phyloP scores from a whole-genome alignment of 805 yeast genomes.

The Peterozyma xylosa region DNA sequence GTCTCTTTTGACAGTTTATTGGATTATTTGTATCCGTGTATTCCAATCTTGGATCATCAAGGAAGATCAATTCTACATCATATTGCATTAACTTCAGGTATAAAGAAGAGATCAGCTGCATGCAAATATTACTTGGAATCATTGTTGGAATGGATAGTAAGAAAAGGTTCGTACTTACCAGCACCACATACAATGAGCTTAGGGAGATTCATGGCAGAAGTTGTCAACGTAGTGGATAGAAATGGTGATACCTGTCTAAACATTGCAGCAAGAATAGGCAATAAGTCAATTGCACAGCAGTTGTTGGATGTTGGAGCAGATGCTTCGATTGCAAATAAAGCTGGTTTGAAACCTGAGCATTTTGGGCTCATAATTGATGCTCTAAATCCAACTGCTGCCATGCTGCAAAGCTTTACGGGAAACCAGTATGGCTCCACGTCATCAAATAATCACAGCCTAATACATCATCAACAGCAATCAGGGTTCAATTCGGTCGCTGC shows the following conservation, averaged over 20 bases:
- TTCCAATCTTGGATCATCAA: conserved; percentile 56
- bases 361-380: conserved; percentile 57
- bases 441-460: background rate
- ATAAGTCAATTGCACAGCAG: conserved; percentile 71
- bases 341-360: conserved; percentile 82
- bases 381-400: conserved; percentile 4
- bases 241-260: conserved; percentile 95
- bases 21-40: conserved; percentile 68
- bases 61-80: conserved; percentile 84
- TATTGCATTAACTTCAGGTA: conserved; percentile 73
- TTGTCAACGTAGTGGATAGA: conserved; percentile 83
- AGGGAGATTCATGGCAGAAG: conserved; percentile 52
- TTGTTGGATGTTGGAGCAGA: conserved; percentile 86
- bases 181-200: conserved; percentile 37
- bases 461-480: background rate
- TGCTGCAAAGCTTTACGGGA: conserved; percentile 4
- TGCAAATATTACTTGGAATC: conserved; percentile 68
- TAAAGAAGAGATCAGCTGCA: conserved; percentile 66
- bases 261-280: conserved; percentile 85
- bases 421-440: conserved; percentile 3
- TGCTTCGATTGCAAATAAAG: conserved; percentile 67
- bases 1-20: conserved; percentile 67
- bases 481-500: background rate
- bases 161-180: conserved; percentile 36
- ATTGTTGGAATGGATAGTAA: conserved; percentile 71